Base-by-base conservation (phyloP, 2,329 filamentous ascomycete species). In the Huntiella omanensis region DNA sequence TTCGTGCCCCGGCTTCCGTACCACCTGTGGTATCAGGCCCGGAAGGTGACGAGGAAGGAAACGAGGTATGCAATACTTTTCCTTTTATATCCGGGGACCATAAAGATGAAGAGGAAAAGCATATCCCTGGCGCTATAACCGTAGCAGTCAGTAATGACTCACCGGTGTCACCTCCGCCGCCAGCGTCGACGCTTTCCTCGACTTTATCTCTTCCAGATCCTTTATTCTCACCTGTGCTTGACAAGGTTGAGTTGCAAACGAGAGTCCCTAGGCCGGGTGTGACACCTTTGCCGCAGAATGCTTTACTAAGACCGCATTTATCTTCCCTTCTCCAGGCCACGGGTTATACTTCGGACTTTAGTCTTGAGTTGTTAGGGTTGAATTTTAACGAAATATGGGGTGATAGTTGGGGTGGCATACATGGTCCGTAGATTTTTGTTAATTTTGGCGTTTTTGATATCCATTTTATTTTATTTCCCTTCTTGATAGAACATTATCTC, bases 321-420 rank as follows among this genome's bases (percentile, higher is more conserved):
- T 43, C 40, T 43, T 17, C 17, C 16, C 15, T 32, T 13, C 11
- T 45, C 40, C 57, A 62, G 52, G 53, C 59, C 33, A 55, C 58
- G 35, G 55, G 57, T 0, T 65, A 68, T 40, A 71, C 70, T 51
- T 64, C 69, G 28, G 70, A 73, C 48, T 68, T 70, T 49, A 71
- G 64, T 53, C 63, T 73, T 43, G 70, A 72, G 53, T 58, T 69
- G 38, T 57, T 73, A 42, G 70, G 69, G 3, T 61, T 70, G 46
- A 70, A 72, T 51, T 56, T 73, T 43, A 71, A 71, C 50, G 69
- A 73, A 52, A 59, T 73, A 45, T 73, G 70, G 70, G 69, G 67
- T 36, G 68, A 70, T 51, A 62, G 62, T 45, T 66, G 64, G 64
- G 44, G 63, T 65, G 52, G 54, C 63, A 50, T 62, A 53, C 57